phyloP scores from a whole-genome alignment of 2,329 filamentous ascomycete genomes.

The Xylariaceae sp. region DNA sequence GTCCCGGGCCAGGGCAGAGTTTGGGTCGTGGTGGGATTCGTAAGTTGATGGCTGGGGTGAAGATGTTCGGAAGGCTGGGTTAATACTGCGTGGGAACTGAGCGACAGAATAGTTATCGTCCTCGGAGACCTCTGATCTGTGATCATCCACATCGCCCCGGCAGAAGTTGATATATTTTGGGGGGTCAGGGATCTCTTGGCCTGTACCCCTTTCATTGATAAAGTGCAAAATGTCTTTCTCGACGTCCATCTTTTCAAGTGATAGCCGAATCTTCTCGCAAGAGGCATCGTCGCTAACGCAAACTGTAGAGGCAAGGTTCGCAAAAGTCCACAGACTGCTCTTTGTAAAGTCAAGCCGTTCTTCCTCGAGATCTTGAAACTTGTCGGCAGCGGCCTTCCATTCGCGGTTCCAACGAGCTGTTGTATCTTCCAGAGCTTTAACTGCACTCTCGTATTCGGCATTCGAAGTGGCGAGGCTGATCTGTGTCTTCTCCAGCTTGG shows the following conservation, averaged over 20 bases:
- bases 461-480: conserved; percentile 92
- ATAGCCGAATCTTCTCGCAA: conserved; percentile 93
- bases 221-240: conserved; percentile 92
- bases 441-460: conserved; percentile 89
- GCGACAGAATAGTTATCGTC: conserved; percentile 93
- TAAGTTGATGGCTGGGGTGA: conserved; percentile 94
- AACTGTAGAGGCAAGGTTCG: conserved; percentile 95
- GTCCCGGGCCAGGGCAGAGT: conserved; percentile 74
- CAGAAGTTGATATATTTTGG: conserved; percentile 99
- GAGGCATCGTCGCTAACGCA: conserved; percentile 97
- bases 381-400: conserved; percentile 97
- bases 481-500: conserved; percentile 97
- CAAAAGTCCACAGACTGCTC: conserved; percentile 97
- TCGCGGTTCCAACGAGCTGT: conserved; percentile 96
- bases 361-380: conserved; percentile 98
- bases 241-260: conserved; percentile 93
- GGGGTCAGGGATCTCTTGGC: conserved; percentile 95
- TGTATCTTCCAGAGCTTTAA: conserved; percentile 93
- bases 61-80: conserved; percentile 93
- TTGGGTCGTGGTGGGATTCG: conserved; percentile 89
- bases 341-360: conserved; percentile 97
- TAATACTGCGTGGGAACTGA: conserved; percentile 93
- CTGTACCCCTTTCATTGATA: conserved; percentile 87
- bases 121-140: conserved; percentile 75
- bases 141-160: conserved; percentile 83